These are phyloP conservation scores for Amphibolis antarctica DNA, from an alignment of 106 monocot species.

Conservation along the genomic window DNA sequence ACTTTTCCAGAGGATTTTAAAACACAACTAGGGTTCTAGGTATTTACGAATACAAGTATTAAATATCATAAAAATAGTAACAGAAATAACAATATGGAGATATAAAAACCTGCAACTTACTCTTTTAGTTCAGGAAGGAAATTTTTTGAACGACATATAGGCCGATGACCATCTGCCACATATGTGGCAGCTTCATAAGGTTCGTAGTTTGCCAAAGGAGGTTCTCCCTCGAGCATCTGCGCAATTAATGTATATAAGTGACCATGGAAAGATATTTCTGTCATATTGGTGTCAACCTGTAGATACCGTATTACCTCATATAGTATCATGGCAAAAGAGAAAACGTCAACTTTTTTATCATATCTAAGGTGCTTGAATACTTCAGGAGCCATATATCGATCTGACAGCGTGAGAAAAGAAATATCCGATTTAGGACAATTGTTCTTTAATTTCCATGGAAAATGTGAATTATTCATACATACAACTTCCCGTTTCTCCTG, in stretches of 20 bases:
- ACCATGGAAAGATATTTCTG: background rate
- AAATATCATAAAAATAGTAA: no score
- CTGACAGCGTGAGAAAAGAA: conserved; percentile 16
- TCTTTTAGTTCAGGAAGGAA: conserved; percentile 63
- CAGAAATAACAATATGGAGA: no score
- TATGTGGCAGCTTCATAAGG: conserved; percentile 91
- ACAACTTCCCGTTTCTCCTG: conserved; percentile 99
- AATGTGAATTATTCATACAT: conserved; percentile 14
- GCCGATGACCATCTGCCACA: conserved; percentile 77
- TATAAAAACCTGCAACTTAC: conserved; percentile 17
- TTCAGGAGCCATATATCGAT: conserved; percentile 99
- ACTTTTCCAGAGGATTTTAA: no score
- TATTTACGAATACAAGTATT: no score
- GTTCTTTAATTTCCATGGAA: background rate
- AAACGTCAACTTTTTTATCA: conserved; percentile 98
- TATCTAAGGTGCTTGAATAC: conserved; percentile 94
- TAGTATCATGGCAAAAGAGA: conserved; percentile 98
- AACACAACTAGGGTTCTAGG: no score
- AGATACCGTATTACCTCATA: conserved; percentile 56
- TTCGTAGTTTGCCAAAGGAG: conserved; percentile 74
- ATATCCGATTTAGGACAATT: conserved; percentile 6
- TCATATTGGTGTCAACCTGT: background rate
- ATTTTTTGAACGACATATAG: conserved; percentile 65
- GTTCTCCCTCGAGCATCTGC: conserved; percentile 95
- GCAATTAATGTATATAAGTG: conserved; percentile 1